These are phyloP conservation scores for Candida nonsorbophila DNA, from an alignment of 805 yeast genomes.

Conservation along the genomic window DNA sequence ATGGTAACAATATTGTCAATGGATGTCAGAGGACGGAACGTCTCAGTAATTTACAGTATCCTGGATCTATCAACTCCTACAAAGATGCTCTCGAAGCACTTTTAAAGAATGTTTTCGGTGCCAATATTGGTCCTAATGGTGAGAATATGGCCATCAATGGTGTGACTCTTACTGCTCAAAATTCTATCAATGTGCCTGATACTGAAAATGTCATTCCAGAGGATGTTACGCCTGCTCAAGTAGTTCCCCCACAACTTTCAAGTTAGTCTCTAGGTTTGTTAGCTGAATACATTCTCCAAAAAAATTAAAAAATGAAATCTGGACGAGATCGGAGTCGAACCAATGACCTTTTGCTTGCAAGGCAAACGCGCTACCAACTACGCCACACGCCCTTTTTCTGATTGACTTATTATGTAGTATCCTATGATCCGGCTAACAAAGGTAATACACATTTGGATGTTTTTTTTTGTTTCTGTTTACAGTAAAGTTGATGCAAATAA, in stretches of 20 bases:
- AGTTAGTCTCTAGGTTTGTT: too few species aligned
- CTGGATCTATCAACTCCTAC: constrained; percentile 3
- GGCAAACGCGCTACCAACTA: constrained; percentile 80
- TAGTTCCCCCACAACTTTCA: too few species aligned
- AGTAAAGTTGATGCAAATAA: not conserved
- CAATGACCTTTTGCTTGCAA: constrained; percentile 75
- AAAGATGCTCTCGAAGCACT: constrained; percentile 2
- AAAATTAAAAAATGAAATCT: too few species aligned
- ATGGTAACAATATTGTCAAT: constrained; percentile 39
- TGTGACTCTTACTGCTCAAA: not conserved
- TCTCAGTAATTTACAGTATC: constrained; percentile 6
- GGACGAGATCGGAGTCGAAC: constrained; percentile 80
- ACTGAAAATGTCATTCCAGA: too few species aligned
- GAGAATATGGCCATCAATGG: not conserved
- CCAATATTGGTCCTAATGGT: constrained; percentile 3
- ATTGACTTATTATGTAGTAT: too few species aligned
- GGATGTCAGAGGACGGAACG: constrained; percentile 47
- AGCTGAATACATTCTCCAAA: too few species aligned
- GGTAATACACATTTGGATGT: too few species aligned
- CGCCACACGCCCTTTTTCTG: constrained; percentile 82
- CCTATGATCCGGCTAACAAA: too few species aligned
- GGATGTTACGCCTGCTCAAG: too few species aligned
- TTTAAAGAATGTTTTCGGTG: constrained; percentile 3
- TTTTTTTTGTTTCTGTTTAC: not conserved
- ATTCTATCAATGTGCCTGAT: not conserved